Evolutionary conservation across 768 basidiomycete genomes (phyloP).

Genomic region (Naematelia encephala): DNA sequence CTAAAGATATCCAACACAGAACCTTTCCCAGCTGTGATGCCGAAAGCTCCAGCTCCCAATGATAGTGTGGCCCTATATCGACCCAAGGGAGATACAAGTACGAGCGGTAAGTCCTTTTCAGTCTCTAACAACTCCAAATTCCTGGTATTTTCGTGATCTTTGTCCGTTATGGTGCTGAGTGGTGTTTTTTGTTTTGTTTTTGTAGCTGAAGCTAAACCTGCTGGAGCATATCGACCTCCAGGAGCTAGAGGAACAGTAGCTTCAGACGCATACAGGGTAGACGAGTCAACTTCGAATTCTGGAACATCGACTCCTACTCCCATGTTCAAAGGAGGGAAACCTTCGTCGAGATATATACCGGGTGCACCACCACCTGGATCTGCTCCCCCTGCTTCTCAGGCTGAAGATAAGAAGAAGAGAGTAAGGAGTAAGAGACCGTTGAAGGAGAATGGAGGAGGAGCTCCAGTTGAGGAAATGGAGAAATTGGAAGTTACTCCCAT

Average conservation of each 20-base stretch:
- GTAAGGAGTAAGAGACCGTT: slow-evolving; percentile 53
- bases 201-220: slow-evolving; percentile 58
- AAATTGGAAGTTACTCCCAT: slow-evolving; percentile 19
- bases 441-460: slow-evolving; percentile 30
- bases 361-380: slow-evolving; percentile 52
- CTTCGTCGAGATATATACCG: slow-evolving; percentile 64
- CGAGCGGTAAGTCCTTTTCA: slow-evolving; percentile 36
- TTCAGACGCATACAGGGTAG: slow-evolving; percentile 84
- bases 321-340: slow-evolving; percentile 44
- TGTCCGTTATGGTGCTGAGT: not conserved
- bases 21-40: slow-evolving; percentile 35
- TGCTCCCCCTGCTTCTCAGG: slow-evolving; percentile 58
- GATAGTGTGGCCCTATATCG: slow-evolving; percentile 36
- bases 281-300: slow-evolving; percentile 66
- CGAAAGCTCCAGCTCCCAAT: slow-evolving; percentile 33
- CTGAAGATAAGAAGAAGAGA: slow-evolving; percentile 60
- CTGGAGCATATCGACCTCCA: slow-evolving; percentile 89
- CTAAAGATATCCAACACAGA: slow-evolving; percentile 14
- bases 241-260: slow-evolving; percentile 86
- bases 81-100: slow-evolving; percentile 35
- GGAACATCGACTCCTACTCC: slow-evolving; percentile 41
- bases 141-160: not conserved
- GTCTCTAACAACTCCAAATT: too few relatives aligned
- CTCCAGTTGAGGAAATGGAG: slow-evolving; percentile 14
- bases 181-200: not conserved